These are phyloP conservation scores for Termitomyces sp. DNA, from an alignment of 768 basidiomycete species.

Conservation along the genomic window DNA sequence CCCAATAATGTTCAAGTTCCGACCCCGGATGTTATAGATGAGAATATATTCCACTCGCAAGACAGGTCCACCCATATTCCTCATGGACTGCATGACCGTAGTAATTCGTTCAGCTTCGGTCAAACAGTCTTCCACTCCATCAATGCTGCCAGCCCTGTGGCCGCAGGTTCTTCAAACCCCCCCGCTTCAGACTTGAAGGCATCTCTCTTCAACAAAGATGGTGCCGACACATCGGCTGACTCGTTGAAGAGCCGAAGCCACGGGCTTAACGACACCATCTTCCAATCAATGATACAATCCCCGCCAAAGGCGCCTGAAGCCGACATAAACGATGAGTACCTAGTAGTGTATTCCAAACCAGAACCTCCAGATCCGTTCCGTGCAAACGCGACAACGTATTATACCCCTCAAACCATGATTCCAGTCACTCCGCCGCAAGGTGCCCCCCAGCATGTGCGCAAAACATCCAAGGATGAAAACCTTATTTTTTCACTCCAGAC, in stretches of 20 bases:
- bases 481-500: constrained; percentile 70
- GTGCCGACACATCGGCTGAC: constrained; percentile 16
- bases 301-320: constrained; percentile 41
- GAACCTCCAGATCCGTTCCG: constrained; percentile 67
- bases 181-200: constrained; percentile 25
- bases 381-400: constrained; percentile 68
- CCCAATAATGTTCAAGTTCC: constrained; percentile 14
- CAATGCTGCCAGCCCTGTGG: constrained; percentile 14
- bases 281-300: constrained; percentile 49
- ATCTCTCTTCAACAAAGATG: constrained; percentile 18
- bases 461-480: constrained; percentile 65
- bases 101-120: constrained; percentile 65
- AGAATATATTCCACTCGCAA: constrained; percentile 38
- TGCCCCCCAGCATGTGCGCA: constrained; percentile 41
- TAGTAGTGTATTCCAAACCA: constrained; percentile 40
- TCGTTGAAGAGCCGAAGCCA: constrained; percentile 39
- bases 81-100: constrained; percentile 43
- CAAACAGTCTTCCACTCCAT: constrained; percentile 59
- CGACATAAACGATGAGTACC: constrained; percentile 60
- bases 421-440: constrained; percentile 58
- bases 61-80: constrained; percentile 31
- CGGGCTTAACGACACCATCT: constrained; percentile 59
- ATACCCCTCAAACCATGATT: constrained; percentile 69
- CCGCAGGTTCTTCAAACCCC: constrained; percentile 13
- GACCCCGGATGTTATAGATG: constrained; percentile 20